Base-by-base conservation (phyloP, 2,329 filamentous ascomycete genomes). In the Bipolaris zeicola region DNA sequence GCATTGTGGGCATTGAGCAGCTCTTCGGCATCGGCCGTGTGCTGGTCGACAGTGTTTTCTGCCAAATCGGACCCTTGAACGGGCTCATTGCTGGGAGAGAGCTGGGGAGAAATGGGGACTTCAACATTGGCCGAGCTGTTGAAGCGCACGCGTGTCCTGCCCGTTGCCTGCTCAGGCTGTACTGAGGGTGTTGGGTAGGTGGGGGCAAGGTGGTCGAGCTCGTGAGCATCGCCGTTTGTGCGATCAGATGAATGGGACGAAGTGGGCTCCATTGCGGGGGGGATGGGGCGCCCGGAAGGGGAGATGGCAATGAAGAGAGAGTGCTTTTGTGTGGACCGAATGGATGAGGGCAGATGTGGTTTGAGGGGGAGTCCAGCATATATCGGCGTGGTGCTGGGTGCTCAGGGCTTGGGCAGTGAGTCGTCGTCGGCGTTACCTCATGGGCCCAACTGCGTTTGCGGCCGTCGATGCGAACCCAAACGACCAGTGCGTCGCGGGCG, bases 41-140 rank as follows among this genome's bases (percentile, higher is more conserved):
- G 63, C 14, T 52, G 51, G 47, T 67, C 61, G n/a, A 49, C 36
- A 42, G 36, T 49, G 20, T 38, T 49, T 37, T 61, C 47, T 37
- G 45, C 58, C 16, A 51, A 59, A 11, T 66, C 62, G 3, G 57
- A 37, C 24, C 66, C 63, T 42, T 57, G 60, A 26, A 58, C 31
- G 38, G 59, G 63, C 43, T 57, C 58, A 42, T 62, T 56, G 52
- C 55, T 61, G 33, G 42, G 53, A 5, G 45, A 52, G 14, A 61
- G 60, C 20, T 52, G 48, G 16, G 47, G 38, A 13, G 55, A 53
- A 8, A 52, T 52, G 10, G 63, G 64, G 8, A 70, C 66, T 14
- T 67, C 53, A 49, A 64, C 64, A 36, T 62, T 62, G 42, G 68
- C 68, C 1, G 64, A 60, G 55, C 68, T 71, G 50, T 70, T 71